Percentiles rank a stretch among this genome's conserved stretches.
phyloP scores from a whole-genome alignment of 805 yeast species.

The Candida sithepensis region DNA sequence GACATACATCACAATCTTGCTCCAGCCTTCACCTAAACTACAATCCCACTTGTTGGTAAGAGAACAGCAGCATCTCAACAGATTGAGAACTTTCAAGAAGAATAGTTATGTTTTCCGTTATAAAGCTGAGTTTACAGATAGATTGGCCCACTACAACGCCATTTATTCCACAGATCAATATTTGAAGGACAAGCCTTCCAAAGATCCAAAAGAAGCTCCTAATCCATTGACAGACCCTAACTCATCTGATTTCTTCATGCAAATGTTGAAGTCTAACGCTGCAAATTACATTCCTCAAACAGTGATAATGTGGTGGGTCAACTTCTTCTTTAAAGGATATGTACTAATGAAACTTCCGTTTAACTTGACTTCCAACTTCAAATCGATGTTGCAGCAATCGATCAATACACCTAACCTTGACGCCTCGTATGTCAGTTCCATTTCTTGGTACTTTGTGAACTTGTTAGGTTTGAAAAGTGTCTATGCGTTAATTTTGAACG shows the following conservation, averaged over 20 bases:
- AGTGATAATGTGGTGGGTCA: slow-evolving; percentile 93
- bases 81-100: slow-evolving; percentile 53
- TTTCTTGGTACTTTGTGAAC: slow-evolving; percentile 94
- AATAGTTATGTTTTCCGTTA: slow-evolving; percentile 47
- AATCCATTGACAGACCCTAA: slow-evolving; percentile 72
- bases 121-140: slow-evolving; percentile 46
- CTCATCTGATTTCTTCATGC: slow-evolving; percentile 67
- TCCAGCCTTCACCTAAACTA: slow-evolving; percentile 56
- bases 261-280: slow-evolving; percentile 75
- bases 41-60: slow-evolving; percentile 48
- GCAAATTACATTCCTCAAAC: slow-evolving; percentile 90
- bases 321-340: slow-evolving; percentile 88
- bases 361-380: slow-evolving; percentile 84
- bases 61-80: slow-evolving; percentile 62
- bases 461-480: slow-evolving; percentile 80
- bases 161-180: slow-evolving; percentile 40
- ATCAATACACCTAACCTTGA: slow-evolving; percentile 81
- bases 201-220: slow-evolving; percentile 35
- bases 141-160: slow-evolving; percentile 53
- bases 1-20: slow-evolving; percentile 58
- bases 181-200: slow-evolving; percentile 43
- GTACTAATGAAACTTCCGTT: slow-evolving; percentile 87
- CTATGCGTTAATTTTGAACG: slow-evolving; percentile 64
- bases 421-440: slow-evolving; percentile 87
- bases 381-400: slow-evolving; percentile 88